Conservation (phyloP, 2,329 filamentous ascomycete genomes). For the Trichoderma afroharzianum region DNA sequence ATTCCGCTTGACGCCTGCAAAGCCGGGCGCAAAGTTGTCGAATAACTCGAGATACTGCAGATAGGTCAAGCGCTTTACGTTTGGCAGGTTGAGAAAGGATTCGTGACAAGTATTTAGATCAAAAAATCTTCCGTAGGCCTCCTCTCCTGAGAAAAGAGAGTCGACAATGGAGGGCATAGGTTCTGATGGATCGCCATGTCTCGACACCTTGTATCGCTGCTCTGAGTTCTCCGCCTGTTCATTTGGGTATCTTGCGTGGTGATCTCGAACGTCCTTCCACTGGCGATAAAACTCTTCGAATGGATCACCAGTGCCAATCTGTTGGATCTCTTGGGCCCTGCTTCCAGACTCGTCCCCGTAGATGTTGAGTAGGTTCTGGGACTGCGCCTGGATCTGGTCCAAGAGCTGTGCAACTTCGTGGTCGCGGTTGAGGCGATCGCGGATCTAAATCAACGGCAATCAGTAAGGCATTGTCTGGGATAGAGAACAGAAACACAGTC, state of each 20-base stretch:
- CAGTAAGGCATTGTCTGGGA: neutral
- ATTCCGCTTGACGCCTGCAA: conserved; percentile 68
- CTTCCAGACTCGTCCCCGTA: conserved; percentile 75
- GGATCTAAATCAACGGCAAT: conserved; percentile 54
- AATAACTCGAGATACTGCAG: conserved; percentile 91
- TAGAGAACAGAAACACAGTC: conserved; percentile 1
- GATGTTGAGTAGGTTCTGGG: conserved; percentile 72
- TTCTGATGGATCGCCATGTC: conserved; percentile 61
- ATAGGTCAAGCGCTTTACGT: conserved; percentile 80
- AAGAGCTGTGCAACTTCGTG: conserved; percentile 89
- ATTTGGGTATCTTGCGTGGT: conserved; percentile 88
- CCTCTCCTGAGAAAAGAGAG: conserved; percentile 91
- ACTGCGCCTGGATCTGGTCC: conserved; percentile 82
- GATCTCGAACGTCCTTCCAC: conserved; percentile 74
- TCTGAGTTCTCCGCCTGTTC: conserved; percentile 95
- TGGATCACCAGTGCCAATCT: conserved; percentile 78
- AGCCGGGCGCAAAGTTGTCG: conserved; percentile 75
- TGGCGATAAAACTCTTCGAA: conserved; percentile 92
- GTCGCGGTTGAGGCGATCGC: conserved; percentile 83
- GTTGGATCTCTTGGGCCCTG: conserved; percentile 75
- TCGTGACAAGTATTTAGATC: conserved; percentile 84
- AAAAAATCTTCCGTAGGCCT: conserved; percentile 88
- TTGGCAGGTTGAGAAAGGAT: conserved; percentile 82
- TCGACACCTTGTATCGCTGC: conserved; percentile 75
- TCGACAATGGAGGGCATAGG: conserved; percentile 69